Conservation (phyloP, 2,329 filamentous ascomycete genomes). For the Ophiostoma pallidulum region DNA sequence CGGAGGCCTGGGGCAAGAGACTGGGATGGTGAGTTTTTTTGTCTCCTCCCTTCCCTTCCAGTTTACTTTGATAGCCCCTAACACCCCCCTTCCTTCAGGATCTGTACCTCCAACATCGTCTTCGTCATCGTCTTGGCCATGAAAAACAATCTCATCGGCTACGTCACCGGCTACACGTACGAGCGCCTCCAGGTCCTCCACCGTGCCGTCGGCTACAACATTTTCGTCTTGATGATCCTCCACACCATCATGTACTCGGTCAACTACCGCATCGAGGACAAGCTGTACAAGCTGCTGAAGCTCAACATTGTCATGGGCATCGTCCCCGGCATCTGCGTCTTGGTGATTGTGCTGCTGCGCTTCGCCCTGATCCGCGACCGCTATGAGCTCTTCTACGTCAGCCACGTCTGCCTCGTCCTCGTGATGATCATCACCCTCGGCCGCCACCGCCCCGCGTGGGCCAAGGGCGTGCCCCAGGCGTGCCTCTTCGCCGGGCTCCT, state of each 20-base stretch:
- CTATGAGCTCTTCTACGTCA: conserved; percentile 40
- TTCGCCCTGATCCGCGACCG: conserved; percentile 23
- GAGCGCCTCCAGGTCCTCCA: too few species aligned
- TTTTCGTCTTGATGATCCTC: conserved; percentile 26
- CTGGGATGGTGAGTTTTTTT: too few species aligned
- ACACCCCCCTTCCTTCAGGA: too few species aligned
- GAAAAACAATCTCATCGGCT: too few species aligned
- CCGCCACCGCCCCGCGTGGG: conserved; percentile 35
- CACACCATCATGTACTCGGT: conserved; percentile 29
- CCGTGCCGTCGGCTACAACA: conserved; percentile 34
- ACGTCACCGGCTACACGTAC: too few species aligned
- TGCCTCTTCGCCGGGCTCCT: conserved; percentile 30
- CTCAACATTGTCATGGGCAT: conserved; percentile 28
- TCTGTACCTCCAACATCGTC: too few species aligned
- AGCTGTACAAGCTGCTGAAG: conserved; percentile 20
- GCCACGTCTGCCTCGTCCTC: conserved; percentile 34
- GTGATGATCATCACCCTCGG: conserved; percentile 31
- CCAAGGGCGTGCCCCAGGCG: conserved; percentile 28
- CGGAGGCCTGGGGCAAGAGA: too few species aligned
- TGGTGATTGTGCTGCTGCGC: conserved; percentile 27
- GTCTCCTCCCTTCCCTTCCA: too few species aligned
- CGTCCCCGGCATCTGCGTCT: conserved; percentile 25
- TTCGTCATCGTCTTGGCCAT: too few species aligned
- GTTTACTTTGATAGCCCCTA: too few species aligned
- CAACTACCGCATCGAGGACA: conserved; percentile 21